phyloP scores from a whole-genome alignment of 73 alveolate species.

The Loxodes magnus region DNA sequence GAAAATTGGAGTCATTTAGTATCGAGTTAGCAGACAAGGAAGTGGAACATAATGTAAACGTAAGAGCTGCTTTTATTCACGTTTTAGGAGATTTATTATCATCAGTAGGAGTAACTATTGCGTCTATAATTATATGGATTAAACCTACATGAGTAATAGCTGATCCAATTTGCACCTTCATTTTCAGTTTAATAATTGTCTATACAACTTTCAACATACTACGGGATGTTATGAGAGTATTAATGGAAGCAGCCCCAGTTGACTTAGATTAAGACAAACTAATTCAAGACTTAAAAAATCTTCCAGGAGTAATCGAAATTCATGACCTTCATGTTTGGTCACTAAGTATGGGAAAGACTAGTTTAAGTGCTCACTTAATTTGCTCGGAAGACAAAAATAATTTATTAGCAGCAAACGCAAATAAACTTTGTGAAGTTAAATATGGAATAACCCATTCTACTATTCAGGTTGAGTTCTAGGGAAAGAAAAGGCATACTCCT shows the following conservation, averaged over 20 bases:
- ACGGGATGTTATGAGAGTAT: conserved; percentile 74
- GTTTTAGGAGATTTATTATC: conserved; percentile 81
- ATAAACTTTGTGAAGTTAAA: conserved; percentile 46
- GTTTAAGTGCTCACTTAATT: conserved; percentile 65
- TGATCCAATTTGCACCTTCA: conserved; percentile 88
- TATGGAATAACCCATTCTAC: conserved; percentile 73
- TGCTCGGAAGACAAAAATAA: conserved; percentile 1
- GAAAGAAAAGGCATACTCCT: conserved; percentile 17
- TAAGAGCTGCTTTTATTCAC: conserved; percentile 82
- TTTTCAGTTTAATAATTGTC: conserved; percentile 71
- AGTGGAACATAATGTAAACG: conserved; percentile 54
- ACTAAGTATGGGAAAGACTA: conserved; percentile 61
- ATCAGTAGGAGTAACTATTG: conserved; percentile 83
- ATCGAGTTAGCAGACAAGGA: conserved; percentile 12
- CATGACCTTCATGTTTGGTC: conserved; percentile 90
- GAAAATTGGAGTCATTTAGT: neutral
- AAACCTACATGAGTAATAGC: conserved; percentile 29
- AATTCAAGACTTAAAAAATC: conserved; percentile 15
- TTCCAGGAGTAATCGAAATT: conserved; percentile 60
- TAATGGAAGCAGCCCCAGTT: conserved; percentile 86
- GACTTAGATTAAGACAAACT: conserved; percentile 36
- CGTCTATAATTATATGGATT: conserved; percentile 61
- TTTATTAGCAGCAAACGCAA: conserved; percentile 40
- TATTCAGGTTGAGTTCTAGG: conserved; percentile 54
- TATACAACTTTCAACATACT: conserved; percentile 72